Evolutionary conservation across 2,329 filamentous ascomycete genomes (phyloP), one percentile per base, ranked within the genome.

Genomic region (Arthroderma sp.): DNA sequence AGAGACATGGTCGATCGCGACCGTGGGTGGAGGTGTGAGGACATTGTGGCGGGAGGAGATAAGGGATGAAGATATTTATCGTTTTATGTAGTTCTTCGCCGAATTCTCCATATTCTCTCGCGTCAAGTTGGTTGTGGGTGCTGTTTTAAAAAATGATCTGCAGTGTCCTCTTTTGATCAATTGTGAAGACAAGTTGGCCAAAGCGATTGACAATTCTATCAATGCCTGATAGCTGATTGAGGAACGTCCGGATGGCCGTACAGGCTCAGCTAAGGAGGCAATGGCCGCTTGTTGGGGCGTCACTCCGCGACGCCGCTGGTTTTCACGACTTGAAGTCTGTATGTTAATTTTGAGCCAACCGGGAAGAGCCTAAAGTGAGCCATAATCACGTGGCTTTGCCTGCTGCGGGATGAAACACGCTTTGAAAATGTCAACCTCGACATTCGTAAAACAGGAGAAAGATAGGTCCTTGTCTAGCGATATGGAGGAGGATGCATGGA

Each of bases 1-100:
- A 98, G 85, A 49, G 90, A 93, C 58, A 87, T 91, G 65, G 93
- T 98, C 76, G 89, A 88, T 66, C 88, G 85, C 64, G 91, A 97
- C 72, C 91, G 85, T 35, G 93, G 93, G 72, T 98, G 93, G 43
- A 98, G 84, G 74, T 91, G 77, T 41, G 83, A 87, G 66, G 88
- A 84, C 87, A 93, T 93, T 70, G 68, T 23, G 38, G 13, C 19
- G 4, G 51, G 7, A 4, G 17, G 37, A 54, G 19, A 28, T 13
- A 4, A 13, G 23, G 33, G 33, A 13, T 21, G 51, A n/a, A 15
- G 31, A 8, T 38, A 38, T 19, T 35, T 15, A 31, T 51, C n/a
- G 25, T 31, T 33, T 51, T 8, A 31, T 33, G 28, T 33, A 31
- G 15, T 7, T 33, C 28, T 51, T 51, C 19, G 39, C 17, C 47